Conservation (phyloP, 2,329 filamentous ascomycete genomes). For the Gremmenia infestans region DNA sequence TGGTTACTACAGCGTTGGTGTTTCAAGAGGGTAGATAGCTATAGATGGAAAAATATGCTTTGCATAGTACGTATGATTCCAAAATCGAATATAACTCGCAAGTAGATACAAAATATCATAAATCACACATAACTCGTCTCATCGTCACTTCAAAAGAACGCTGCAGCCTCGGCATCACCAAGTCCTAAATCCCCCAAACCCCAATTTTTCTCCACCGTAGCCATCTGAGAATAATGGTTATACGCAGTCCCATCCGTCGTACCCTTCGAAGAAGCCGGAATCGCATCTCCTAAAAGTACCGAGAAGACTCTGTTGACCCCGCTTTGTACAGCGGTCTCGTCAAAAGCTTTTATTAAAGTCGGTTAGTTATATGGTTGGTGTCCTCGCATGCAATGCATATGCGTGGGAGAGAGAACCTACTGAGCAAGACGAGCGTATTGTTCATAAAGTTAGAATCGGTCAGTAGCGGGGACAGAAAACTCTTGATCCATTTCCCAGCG, state of each 20-base stretch:
- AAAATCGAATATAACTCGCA: background rate
- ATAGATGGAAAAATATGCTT: background rate
- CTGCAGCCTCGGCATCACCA: conserved; percentile 31
- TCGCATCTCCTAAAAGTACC: conserved; percentile 66
- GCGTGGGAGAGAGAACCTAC: conserved; percentile 42
- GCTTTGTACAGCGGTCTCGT: conserved; percentile 67
- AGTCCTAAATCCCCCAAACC: conserved; percentile 57
- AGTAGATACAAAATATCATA: too few relatives aligned
- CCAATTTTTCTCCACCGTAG: conserved; percentile 64
- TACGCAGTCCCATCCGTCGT: conserved; percentile 65
- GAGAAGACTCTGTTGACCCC: conserved; percentile 62
- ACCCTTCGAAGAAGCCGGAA: conserved; percentile 56
- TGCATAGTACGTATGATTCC: background rate
- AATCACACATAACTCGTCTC: too few relatives aligned
- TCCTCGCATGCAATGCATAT: conserved; percentile 45
- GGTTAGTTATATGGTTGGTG: conserved; percentile 52
- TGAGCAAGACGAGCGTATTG: conserved; percentile 67
- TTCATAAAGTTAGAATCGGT: conserved; percentile 65
- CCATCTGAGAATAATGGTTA: conserved; percentile 64
- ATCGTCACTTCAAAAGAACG: conserved; percentile 44
- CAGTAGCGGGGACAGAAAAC: conserved; percentile 66
- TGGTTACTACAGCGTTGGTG: background rate
- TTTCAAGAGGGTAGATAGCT: background rate
- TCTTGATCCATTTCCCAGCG: conserved; percentile 62
- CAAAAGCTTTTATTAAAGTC: conserved; percentile 58